Evolutionary conservation across 2,329 filamentous ascomycete genomes (phyloP), one percentile per base, ranked within the genome.

Genomic region (Tolypocladium tundrense): DNA sequence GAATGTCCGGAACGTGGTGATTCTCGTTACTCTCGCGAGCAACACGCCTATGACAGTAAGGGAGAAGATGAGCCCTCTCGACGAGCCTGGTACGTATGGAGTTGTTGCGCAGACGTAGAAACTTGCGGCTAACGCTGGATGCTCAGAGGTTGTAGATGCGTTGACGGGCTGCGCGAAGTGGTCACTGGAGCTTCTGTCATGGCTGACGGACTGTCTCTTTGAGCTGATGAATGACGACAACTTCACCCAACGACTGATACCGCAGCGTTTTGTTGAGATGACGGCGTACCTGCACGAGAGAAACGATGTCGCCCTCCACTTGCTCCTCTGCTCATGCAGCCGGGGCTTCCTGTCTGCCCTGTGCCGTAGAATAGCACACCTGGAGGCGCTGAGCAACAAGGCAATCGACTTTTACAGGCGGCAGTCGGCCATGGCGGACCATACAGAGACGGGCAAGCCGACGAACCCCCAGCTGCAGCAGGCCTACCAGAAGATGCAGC

Each of bases 81-180:
- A 88, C 63, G 87, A 90, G 67, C 80, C 68, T 42, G 73, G 73
- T 73, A 64, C 59, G 73, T 61, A 24, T 6, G 4, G 48, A 21
- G 6, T 4, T 19, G n/a, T 21, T 21, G 41, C 13, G 10, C 5
- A 21, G 4, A n/a, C 14, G 19, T 10, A n/a, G 11, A 21, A 2
- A 5, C 35, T 52, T 53, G 57, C 33, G 13, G 35, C 57, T 65
- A 3, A 69, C 54, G 43, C 1, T 37, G 10, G 6, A 9, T 9
- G 21, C 2, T 59, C 56, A 85, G 90, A 93, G 67, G 84, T 90
- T 14, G 82, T 93, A 2, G 83, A 86, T 45, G 83, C 86, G 51
- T 75, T 95, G 13, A 81, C 86, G 6, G 89, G 90, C 27, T 88
- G 91, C 57, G 84, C 88, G 4, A 86, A 83, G 67, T 97, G 92